Base-by-base conservation (phyloP, 2,329 filamentous ascomycete species). In the Cladosporium velox region DNA sequence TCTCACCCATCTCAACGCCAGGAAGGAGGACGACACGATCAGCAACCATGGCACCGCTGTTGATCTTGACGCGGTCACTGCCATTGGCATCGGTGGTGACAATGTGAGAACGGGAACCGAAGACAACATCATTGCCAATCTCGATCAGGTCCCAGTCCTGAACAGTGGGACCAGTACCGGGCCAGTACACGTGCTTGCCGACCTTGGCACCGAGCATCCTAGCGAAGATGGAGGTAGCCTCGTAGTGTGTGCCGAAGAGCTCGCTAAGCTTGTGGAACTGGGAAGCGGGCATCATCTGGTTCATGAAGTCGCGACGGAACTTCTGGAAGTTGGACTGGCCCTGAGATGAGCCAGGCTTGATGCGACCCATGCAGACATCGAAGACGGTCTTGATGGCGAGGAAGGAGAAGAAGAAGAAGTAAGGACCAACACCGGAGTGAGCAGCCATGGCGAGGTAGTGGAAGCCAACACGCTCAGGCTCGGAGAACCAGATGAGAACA, bases 81-180 rank as follows among this genome's bases (percentile, higher is more conserved):
- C 85, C 82, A 26, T 72, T 75, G 2, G 80, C 82, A 71, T 87
- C 85, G 0, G 83, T 83, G 1, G 84, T 87, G 34, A 86, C 74
- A 0, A 87, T 70, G 65, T 85, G 80, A 3, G 84, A 82, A 2
- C 84, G 80, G 14, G 84, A 86, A 0, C 85, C 85, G 68, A 87
- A 87, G 11, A 87, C 84, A n/a, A 87, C 85, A 72, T 87, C 82
- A 65, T 86, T 81, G 11, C 85, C 85, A 67, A 87, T 78, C 28
- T 87, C 80, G 12, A 87, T 70, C 0, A 87, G 76, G 67, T 86
- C 82, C 68, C 86, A 87, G 68, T 87, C 83, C 18, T 82, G 79
- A 41, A 86, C 81, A 1, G 75, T 76, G 0, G 84, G 85, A 0
- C 85, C 85, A 18, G 83, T 85, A 10, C 85, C 85, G 3, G 85